phyloP scores from a whole-genome alignment of 2,329 filamentous ascomycete species.

The Dactylonectria estremocensis region DNA sequence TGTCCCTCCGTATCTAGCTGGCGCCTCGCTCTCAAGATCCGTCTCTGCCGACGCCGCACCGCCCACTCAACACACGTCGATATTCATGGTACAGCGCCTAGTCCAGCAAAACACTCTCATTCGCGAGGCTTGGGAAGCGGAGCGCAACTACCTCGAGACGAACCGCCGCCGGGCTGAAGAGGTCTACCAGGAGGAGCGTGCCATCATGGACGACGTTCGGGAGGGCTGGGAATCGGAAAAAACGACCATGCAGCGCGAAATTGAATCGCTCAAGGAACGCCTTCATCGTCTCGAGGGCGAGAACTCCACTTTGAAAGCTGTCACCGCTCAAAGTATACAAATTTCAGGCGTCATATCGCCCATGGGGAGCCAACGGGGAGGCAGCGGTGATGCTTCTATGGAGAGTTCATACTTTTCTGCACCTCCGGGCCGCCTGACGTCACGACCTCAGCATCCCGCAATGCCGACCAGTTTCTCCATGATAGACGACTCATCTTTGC shows the following conservation, averaged over 20 bases:
- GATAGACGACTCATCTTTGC: constrained; percentile 47
- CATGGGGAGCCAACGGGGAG: constrained; percentile 46
- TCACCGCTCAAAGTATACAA: constrained; percentile 50
- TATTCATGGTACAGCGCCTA: constrained; percentile 58
- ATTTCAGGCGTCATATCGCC: constrained; percentile 51
- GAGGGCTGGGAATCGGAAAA: constrained; percentile 64
- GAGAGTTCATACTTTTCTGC: constrained; percentile 44
- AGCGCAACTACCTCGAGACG: constrained; percentile 68
- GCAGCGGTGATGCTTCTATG: constrained; percentile 44
- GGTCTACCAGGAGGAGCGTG: constrained; percentile 69
- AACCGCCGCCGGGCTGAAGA: constrained; percentile 68
- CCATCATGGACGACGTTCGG: constrained; percentile 68
- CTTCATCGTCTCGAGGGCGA: constrained; percentile 56
- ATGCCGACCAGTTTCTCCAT: constrained; percentile 38
- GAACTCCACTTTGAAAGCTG: constrained; percentile 53
- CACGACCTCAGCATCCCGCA: constrained; percentile 37
- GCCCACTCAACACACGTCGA: constrained; percentile 50
- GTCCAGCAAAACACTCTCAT: constrained; percentile 60
- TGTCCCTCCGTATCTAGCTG: constrained; percentile 38
- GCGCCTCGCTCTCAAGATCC: constrained; percentile 48
- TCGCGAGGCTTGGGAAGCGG: constrained; percentile 67
- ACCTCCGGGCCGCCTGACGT: constrained; percentile 36
- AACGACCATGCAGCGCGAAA: constrained; percentile 57
- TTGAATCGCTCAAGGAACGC: constrained; percentile 59
- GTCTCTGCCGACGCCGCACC: constrained; percentile 51